phyloP scores from a whole-genome alignment of 106 monocot species.

The Dendrobium officinale region DNA sequence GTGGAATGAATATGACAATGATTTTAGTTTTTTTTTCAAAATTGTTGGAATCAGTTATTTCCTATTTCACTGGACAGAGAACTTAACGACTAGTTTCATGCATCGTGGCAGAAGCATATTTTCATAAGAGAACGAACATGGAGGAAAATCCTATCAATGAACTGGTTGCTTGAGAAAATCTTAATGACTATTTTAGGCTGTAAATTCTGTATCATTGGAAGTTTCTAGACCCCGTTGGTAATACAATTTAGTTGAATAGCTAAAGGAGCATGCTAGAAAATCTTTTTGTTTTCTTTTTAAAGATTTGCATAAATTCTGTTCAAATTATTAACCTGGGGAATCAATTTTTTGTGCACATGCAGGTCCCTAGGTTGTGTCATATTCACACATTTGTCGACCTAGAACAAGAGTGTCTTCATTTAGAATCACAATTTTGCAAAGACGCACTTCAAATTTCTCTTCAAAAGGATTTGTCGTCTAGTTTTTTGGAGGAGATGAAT shows the following conservation, averaged over 20 bases:
- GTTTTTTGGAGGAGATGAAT: slow-evolving; percentile 55
- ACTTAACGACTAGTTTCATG: not conserved
- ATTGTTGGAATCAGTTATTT: not conserved
- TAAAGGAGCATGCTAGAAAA: not conserved
- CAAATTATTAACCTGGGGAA: not conserved
- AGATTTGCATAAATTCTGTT: not conserved
- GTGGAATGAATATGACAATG: not conserved
- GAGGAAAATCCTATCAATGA: not conserved
- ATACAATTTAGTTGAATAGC: not conserved
- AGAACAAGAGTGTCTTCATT: slow-evolving; percentile 20
- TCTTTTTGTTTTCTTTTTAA: not conserved
- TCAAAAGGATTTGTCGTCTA: slow-evolving; percentile 13
- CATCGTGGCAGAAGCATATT: not conserved
- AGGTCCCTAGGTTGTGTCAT: slow-evolving; percentile 79
- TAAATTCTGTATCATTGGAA: not conserved
- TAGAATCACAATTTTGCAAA: slow-evolving; percentile 68
- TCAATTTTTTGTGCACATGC: slow-evolving; percentile 1
- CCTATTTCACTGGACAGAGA: not conserved
- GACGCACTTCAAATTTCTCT: slow-evolving; percentile 70
- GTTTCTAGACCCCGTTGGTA: not conserved
- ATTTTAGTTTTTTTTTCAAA: not conserved
- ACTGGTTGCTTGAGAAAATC: not conserved
- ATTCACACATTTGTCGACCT: slow-evolving; percentile 61
- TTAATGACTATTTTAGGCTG: not conserved
- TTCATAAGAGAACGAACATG: not conserved